These are phyloP conservation scores for Schizopora paradoxa DNA, from an alignment of 1,284 basidiomycete species.

Conservation along the genomic window DNA sequence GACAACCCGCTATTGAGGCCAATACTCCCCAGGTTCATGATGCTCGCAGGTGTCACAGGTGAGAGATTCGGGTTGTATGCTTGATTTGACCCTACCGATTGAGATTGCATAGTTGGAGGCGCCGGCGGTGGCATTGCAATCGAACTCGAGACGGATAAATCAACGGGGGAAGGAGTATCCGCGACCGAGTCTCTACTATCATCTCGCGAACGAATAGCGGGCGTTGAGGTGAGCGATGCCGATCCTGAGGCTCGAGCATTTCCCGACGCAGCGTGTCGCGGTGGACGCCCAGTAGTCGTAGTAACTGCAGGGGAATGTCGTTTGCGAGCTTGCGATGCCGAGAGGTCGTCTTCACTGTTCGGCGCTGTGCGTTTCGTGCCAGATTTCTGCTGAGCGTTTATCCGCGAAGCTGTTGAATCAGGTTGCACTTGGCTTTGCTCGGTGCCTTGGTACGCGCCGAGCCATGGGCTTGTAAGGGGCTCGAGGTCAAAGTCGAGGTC, in stretches of 20 bases:
- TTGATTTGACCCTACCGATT: slow-evolving; percentile 8
- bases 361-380: slow-evolving; percentile 38
- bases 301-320: slow-evolving; percentile 44
- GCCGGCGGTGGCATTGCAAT: slow-evolving; percentile 80
- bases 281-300: slow-evolving; percentile 22
- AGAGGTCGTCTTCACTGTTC: slow-evolving; percentile 32
- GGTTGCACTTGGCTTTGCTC: slow-evolving; percentile 13
- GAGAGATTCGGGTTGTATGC: slow-evolving; percentile 39
- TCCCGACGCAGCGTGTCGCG: background rate
- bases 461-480: slow-evolving; percentile 71
- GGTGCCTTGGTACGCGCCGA: slow-evolving; percentile 41
- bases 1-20: slow-evolving; percentile 43
- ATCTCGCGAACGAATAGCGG: slow-evolving; percentile 43
- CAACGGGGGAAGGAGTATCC: slow-evolving; percentile 77
- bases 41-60: slow-evolving; percentile 80
- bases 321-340: slow-evolving; percentile 37
- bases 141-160: too few species aligned
- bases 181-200: slow-evolving; percentile 32
- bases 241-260: slow-evolving; percentile 35
- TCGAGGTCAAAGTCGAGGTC: slow-evolving; percentile 69
- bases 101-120: slow-evolving; percentile 33
- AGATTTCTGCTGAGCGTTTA: slow-evolving; percentile 28
- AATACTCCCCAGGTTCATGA: slow-evolving; percentile 76
- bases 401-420: slow-evolving; percentile 29
- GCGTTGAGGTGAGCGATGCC: slow-evolving; percentile 59